Evolutionary conservation across 1,139 yeast species (phyloP).

Genomic region (Taphrina pruni): DNA sequence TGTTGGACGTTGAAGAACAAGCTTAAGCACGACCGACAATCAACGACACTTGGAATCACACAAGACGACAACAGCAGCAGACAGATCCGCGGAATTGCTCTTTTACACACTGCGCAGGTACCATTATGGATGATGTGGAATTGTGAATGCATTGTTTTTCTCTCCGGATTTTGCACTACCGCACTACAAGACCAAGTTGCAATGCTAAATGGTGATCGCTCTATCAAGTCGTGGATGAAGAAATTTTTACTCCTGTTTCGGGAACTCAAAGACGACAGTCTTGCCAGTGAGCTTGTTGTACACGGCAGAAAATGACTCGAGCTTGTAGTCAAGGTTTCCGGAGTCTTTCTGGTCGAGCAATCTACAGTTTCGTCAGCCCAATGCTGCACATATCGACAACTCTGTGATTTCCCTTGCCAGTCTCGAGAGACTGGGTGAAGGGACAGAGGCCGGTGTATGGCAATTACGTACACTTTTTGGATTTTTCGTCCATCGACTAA

Average conservation of each 20-base stretch:
- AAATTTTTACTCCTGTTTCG: slow-evolving; percentile 32
- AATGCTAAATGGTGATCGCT: not conserved
- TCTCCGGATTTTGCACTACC: slow-evolving; percentile 10
- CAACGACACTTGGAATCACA: no score
- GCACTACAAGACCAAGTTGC: not conserved
- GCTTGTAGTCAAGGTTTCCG: slow-evolving; percentile 96
- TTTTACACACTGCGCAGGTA: no score
- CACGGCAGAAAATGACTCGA: slow-evolving; percentile 98
- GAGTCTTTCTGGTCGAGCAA: slow-evolving; percentile 98
- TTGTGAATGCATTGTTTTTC: slow-evolving; percentile 5
- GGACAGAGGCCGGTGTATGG: slow-evolving; percentile 43
- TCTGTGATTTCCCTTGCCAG: slow-evolving; percentile 32
- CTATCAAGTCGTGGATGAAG: slow-evolving; percentile 3
- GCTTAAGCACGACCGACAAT: no score
- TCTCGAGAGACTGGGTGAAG: slow-evolving; percentile 20
- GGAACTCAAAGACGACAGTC: slow-evolving; percentile 70
- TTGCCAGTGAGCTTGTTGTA: slow-evolving; percentile 99
- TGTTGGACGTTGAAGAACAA: no score
- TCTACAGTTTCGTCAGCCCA: slow-evolving; percentile 43
- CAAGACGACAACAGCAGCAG: no score
- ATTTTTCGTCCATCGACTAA: slow-evolving; percentile 98
- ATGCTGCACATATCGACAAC: slow-evolving; percentile 40
- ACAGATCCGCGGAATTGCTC: no score
- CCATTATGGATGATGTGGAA: not conserved
- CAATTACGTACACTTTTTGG: slow-evolving; percentile 70